Evolutionary conservation across 352 stramenopile genomes (phyloP).

Genomic region (Phytophthora sp.): DNA sequence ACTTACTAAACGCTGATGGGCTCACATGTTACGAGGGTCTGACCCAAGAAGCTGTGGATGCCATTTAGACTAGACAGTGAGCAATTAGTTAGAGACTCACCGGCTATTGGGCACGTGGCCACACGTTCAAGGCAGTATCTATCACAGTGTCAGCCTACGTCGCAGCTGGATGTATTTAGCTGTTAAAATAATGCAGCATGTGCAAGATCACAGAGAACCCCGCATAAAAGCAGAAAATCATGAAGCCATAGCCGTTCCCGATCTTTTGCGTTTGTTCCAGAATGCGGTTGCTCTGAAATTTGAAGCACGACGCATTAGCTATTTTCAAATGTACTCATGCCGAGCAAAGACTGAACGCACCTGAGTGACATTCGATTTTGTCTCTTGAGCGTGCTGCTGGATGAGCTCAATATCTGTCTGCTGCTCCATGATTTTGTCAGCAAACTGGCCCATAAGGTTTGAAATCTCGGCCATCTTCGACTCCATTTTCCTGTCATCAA

Average conservation of each 20-base stretch:
- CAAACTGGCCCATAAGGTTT: slow-evolving; percentile 84
- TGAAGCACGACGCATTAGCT: neutral
- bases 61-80: slow-evolving; percentile 41
- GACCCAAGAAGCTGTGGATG: slow-evolving; percentile 83
- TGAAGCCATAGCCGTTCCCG: slow-evolving; percentile 79
- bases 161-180: slow-evolving; percentile 58
- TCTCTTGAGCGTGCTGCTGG: slow-evolving; percentile 70
- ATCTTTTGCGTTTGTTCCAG: slow-evolving; percentile 80
- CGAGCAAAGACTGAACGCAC: slow-evolving; percentile 18
- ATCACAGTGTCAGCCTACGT: no score
- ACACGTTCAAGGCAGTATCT: no score
- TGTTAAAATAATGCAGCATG: slow-evolving; percentile 84
- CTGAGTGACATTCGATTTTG: slow-evolving; percentile 76
- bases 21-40: slow-evolving; percentile 96
- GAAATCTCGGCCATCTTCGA: slow-evolving; percentile 88
- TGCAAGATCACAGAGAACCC: slow-evolving; percentile 76
- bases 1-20: slow-evolving; percentile 92
- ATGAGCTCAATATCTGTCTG: slow-evolving; percentile 83
- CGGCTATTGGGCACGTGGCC: no score
- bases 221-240: slow-evolving; percentile 88
- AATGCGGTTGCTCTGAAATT: slow-evolving; percentile 71
- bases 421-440: slow-evolving; percentile 86
- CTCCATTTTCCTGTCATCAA: slow-evolving; percentile 71
- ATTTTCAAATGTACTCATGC: neutral
- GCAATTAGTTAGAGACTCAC: no score